These are phyloP conservation scores for Cucurbita pepo DNA, from an alignment of 306 rosid species.

Conservation along the genomic window DNA sequence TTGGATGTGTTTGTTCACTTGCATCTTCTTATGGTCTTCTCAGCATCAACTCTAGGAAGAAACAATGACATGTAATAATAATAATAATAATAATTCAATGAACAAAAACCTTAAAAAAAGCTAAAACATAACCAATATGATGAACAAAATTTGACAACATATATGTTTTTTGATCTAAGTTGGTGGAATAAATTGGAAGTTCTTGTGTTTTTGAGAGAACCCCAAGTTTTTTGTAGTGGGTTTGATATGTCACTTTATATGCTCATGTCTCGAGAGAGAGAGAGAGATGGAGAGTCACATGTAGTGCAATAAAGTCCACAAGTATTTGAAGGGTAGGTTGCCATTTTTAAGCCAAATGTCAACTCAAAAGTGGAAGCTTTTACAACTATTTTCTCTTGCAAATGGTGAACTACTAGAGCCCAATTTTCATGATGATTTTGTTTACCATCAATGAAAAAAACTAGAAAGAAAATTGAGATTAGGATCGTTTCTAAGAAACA, in stretches of 20 bases:
- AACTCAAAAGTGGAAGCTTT: background rate
- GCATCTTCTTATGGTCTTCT: constrained; percentile 14
- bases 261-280: background rate
- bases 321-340: background rate
- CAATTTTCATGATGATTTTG: background rate
- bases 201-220: background rate
- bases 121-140: background rate
- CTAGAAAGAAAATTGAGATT: too few species aligned
- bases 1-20: constrained; percentile 21
- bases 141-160: background rate
- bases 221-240: background rate
- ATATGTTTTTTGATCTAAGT: background rate
- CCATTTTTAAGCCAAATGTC: background rate
- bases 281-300: background rate
- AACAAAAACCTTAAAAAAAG: too few species aligned
- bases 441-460: background rate
- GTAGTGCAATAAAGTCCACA: background rate
- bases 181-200: background rate
- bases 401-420: background rate
- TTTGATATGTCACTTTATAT: background rate
- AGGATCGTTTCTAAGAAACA: too few species aligned
- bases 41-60: background rate
- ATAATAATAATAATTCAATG: background rate
- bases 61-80: background rate
- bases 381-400: background rate